These are phyloP conservation scores for Triadica sebifera DNA, from an alignment of 345 rosid genomes.

Conservation along the genomic window DNA sequence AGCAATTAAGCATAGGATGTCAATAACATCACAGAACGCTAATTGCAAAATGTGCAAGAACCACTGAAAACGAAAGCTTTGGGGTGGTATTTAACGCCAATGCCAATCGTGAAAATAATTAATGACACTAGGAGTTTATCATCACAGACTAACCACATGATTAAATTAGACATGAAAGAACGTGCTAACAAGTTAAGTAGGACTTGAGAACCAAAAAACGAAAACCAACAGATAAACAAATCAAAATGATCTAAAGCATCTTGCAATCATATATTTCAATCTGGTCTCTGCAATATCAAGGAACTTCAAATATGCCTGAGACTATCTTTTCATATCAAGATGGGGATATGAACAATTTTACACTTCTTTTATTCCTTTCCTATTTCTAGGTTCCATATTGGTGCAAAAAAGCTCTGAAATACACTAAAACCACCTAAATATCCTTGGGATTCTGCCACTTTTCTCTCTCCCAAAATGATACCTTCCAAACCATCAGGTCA, in stretches of 20 bases:
- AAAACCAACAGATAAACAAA: not conserved
- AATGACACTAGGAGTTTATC: not conserved
- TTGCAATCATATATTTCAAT: not conserved
- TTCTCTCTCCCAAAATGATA: not conserved
- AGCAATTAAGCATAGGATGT: no score
- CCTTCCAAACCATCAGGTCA: not conserved
- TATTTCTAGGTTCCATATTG: not conserved
- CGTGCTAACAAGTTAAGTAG: not conserved
- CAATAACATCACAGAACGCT: not conserved
- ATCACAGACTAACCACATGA: not conserved
- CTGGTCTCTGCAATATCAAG: not conserved
- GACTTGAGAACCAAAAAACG: not conserved
- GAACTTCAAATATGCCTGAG: not conserved
- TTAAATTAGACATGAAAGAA: not conserved
- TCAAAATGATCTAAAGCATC: not conserved
- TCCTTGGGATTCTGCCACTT: not conserved
- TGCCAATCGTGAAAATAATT: not conserved
- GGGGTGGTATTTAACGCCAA: no score
- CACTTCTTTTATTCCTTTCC: no score
- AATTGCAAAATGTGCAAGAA: not conserved
- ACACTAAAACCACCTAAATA: not conserved
- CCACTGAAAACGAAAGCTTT: not conserved
- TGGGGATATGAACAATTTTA: not conserved
- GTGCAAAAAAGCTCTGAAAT: not conserved
- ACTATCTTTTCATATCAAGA: no score